A percentile compares a stretch with the other conserved stretches of the same genome.
Evolutionary conservation across 2,329 filamentous ascomycete genomes (phyloP).

Genomic region (Fusarium sp.): DNA sequence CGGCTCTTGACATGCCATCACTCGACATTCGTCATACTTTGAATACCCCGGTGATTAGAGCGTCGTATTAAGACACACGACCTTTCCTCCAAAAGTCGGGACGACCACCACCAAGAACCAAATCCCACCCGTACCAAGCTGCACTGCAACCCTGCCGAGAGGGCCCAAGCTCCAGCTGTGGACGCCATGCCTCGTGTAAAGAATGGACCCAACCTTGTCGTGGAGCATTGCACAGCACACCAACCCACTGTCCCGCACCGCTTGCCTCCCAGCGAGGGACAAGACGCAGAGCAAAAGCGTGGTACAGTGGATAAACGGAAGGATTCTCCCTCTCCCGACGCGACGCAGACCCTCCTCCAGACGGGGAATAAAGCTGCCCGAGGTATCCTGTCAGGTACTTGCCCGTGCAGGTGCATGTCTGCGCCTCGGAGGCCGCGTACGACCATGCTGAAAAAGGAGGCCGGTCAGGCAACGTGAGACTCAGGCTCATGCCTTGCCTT

Average conservation of each 20-base stretch:
- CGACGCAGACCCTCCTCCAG: constrained; percentile 19
- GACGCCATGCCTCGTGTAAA: constrained; percentile 36
- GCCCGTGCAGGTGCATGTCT: constrained; percentile 10
- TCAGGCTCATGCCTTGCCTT: background rate
- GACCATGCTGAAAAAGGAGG: constrained; percentile 2
- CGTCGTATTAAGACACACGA: constrained; percentile 32
- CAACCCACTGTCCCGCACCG: constrained; percentile 21
- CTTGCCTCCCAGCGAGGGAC: constrained; percentile 21
- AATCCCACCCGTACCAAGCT: constrained; percentile 26
- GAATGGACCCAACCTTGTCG: constrained; percentile 21
- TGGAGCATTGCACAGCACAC: constrained; percentile 35
- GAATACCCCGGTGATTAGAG: constrained; percentile 29
- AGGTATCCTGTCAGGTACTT: constrained; percentile 7
- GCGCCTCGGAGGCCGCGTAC: constrained; percentile 32
- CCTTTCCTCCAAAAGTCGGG: constrained; percentile 14
- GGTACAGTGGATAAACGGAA: constrained; percentile 21
- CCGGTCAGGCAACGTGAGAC: background rate
- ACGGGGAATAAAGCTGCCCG: constrained; percentile 22
- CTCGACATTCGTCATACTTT: constrained; percentile 12
- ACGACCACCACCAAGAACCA: constrained; percentile 29
- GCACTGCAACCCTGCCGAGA: constrained; percentile 27
- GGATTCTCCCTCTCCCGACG: constrained; percentile 12
- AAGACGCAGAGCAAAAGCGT: constrained; percentile 2
- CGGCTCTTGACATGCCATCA: constrained; percentile 13
- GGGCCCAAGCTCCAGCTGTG: constrained; percentile 30